Evolutionary conservation across 2,329 filamentous ascomycete genomes (phyloP).

Genomic region (Colletotrichum phormii): DNA sequence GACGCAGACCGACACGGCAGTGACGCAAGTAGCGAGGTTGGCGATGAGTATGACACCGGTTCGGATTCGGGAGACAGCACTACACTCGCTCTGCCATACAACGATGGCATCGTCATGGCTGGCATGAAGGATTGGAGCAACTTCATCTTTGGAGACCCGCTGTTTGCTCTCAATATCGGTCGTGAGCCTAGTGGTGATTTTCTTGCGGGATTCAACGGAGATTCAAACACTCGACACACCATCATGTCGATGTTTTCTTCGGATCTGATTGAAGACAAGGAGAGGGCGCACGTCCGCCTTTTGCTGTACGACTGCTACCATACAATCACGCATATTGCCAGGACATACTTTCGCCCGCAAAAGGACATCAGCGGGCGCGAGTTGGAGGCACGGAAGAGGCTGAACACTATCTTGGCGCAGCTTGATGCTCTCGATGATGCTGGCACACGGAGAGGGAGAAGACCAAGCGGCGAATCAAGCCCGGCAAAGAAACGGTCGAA

Average conservation of each 20-base stretch:
- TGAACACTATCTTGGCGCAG: conserved; percentile 59
- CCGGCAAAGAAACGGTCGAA: conserved; percentile 61
- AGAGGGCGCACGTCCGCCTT: conserved; percentile 58
- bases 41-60: conserved; percentile 2
- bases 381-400: conserved; percentile 62
- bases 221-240: conserved; percentile 28
- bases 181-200: conserved; percentile 57
- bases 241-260: conserved; percentile 13
- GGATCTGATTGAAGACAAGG: conserved; percentile 54
- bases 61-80: conserved; percentile 21
- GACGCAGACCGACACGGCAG: background rate
- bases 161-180: conserved; percentile 63
- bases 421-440: conserved; percentile 55
- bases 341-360: conserved; percentile 65
- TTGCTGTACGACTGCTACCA: conserved; percentile 71
- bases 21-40: conserved; percentile 16
- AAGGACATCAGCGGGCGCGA: conserved; percentile 61
- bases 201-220: conserved; percentile 57
- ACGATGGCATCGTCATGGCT: conserved; percentile 16
- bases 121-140: conserved; percentile 67
- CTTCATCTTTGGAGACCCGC: conserved; percentile 69
- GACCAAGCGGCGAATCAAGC: conserved; percentile 54
- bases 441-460: conserved; percentile 43
- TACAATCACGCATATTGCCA: conserved; percentile 62
- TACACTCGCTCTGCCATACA: background rate